Base-by-base conservation (phyloP, 306 rosid genomes). In the Heteromeles arbutifolia region DNA sequence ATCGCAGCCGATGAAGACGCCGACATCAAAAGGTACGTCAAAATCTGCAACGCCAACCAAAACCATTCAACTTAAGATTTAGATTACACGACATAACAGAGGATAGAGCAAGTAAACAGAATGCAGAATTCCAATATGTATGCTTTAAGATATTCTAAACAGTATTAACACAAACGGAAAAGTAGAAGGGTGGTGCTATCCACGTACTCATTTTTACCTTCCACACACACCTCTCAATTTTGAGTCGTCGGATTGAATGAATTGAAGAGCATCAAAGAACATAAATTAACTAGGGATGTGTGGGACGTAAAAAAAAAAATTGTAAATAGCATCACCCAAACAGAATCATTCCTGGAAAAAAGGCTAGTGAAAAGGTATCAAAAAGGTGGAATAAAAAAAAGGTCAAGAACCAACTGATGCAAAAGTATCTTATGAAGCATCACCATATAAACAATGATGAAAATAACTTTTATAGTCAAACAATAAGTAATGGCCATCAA, bases 1-100 rank as follows among this genome's bases (percentile, higher is more conserved):
- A 92, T 92, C 8, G 96, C 96, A 28, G 98, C 95, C 1, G 98
- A 90, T 31, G 96, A 94, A 34, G 96, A 87, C 72, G 96, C 89
- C 3, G 97, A 94, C 78, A 94, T 82, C 41, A 92, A 86, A 85
- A 94, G 93, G 82, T 94, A 92, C 19, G 97, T 81, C 81, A 91
- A 70, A 37, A 88, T 83, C 98, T 94, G 87, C 37, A 69, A 70
- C 67, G 5, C 52, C 67, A 73, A 80, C 74, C 79, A 44, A 44
- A 44, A 13, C 17, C 18, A 65, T 65, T 19, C 53, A 41, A 41
- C 67, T 73, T 72, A 65, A 57, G 11, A 64, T 57, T 17, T 41
- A 25, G 11, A 65, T 50, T 12, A 45, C 52, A 45, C 5, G 15
- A 14, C 18, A 45, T 14, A 13, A 75, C 9, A 66, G 15, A 15